Base-by-base conservation (phyloP, 202 grass and related monocot species). In the Schoenoplectus triqueter region DNA sequence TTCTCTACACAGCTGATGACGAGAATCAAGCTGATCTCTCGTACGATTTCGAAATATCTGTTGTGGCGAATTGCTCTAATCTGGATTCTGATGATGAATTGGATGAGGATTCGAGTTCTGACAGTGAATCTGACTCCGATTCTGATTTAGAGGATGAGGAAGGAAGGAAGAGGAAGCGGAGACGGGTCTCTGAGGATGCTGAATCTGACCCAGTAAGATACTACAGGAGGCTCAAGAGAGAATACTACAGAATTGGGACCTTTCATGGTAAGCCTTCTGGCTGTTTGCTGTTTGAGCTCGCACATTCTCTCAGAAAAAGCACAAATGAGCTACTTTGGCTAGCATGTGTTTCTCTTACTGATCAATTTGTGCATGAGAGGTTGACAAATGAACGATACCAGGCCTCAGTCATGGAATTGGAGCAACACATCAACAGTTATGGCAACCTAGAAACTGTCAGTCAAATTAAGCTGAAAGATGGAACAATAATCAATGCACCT, bases 331-430 rank as follows among this genome's bases (percentile, higher is more conserved):
- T 98, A 1, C 91, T 98, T 42, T 98, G 95, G 95, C 77, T 98
- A 39, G 91, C 92, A 54, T 98, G 92, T 87, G 91, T 98, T 73
- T 88, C 91, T 52, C 88, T 95, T 40, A 98, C 91, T 7, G 95
- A 98, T 84, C 95, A 98, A 85, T 98, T 98, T 74, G 91, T 98
- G 5, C 95, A 98, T 78, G 92, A 98, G 73, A 89, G 91, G 75
- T 89, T 98, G 88, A 95, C 95, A 80, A 95, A 95, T 81, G 92
- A 98, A 91, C 85, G 95, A n/a, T 98, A 98, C 81, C 91, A 95
- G 88, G 82, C 89, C 0, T 88, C 87, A 0, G 93, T 92, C 7
- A 95, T 95, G 91, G 92, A 95, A 83, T 88, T 95, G 2, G 95
- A 98, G 84, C 95, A 98, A 66, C 90, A 97, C 74, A 89, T 97